Conservation (phyloP, 345 rosid species). For the Hibiscus mutabilis region DNA sequence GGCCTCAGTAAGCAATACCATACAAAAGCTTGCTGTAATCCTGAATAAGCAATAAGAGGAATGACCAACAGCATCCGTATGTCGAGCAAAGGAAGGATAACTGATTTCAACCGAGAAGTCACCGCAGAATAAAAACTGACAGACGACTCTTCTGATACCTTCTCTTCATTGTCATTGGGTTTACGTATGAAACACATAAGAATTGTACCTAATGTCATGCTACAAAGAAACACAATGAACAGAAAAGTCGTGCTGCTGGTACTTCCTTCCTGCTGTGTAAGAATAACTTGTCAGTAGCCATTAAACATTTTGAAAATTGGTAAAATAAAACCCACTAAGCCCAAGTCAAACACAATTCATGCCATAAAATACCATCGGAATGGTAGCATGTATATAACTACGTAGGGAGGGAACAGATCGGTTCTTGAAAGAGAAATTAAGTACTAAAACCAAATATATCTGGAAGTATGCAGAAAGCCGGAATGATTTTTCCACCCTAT, state of each 20-base stretch:
- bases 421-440: not conserved
- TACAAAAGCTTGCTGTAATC: conserved; percentile 90
- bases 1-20: conserved; percentile 40
- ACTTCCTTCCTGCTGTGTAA: conserved; percentile 56
- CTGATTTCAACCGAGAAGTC: conserved; percentile 43
- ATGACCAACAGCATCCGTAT: conserved; percentile 64
- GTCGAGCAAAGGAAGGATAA: conserved; percentile 64
- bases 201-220: conserved; percentile 65
- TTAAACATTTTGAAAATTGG: no score
- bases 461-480: not conserved
- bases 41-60: conserved; percentile 87
- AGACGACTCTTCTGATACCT: conserved; percentile 36
- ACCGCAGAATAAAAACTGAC: conserved; percentile 43
- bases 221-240: conserved; percentile 65
- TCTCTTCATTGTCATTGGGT: conserved; percentile 45
- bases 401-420: not conserved
- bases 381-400: no score
- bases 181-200: conserved; percentile 75
- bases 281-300: not conserved
- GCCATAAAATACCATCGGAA: no score
- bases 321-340: no score
- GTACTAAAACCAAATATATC: not conserved
- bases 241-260: conserved; percentile 61
- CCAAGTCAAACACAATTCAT: no score
- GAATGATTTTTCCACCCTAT: not conserved